Evolutionary conservation across 768 basidiomycete species (phyloP).

Genomic region (Neoboletus subvelutipes): DNA sequence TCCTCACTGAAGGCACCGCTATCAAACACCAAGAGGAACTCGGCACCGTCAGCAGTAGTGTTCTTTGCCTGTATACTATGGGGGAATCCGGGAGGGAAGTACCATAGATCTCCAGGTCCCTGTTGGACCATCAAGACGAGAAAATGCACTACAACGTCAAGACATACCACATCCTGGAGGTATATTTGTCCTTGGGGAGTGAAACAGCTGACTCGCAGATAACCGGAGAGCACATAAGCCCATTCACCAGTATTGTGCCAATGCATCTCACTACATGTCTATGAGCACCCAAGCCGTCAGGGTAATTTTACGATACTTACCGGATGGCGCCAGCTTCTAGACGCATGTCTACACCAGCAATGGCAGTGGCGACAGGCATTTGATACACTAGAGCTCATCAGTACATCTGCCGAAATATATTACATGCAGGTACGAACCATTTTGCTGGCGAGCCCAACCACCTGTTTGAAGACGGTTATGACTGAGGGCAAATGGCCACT

Average conservation of each 20-base stretch:
- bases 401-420: background rate
- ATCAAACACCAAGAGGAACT: slow-evolving; percentile 52
- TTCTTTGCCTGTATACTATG: slow-evolving; percentile 57
- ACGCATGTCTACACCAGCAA: slow-evolving; percentile 45
- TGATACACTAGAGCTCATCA: slow-evolving; percentile 30
- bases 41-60: slow-evolving; percentile 44
- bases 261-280: slow-evolving; percentile 38
- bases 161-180: slow-evolving; percentile 51
- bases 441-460: slow-evolving; percentile 69
- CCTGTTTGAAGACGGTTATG: slow-evolving; percentile 59
- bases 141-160: slow-evolving; percentile 6
- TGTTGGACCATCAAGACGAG: slow-evolving; percentile 14
- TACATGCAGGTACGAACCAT: slow-evolving; percentile 36
- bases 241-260: slow-evolving; percentile 48
- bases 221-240: slow-evolving; percentile 54
- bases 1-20: slow-evolving; percentile 53
- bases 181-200: slow-evolving; percentile 53
- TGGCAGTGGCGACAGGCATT: slow-evolving; percentile 40
- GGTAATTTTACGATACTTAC: slow-evolving; percentile 15
- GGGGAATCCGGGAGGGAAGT: slow-evolving; percentile 55
- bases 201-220: slow-evolving; percentile 48
- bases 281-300: slow-evolving; percentile 1
- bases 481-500: slow-evolving; percentile 65
- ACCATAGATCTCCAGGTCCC: slow-evolving; percentile 53
- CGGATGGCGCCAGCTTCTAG: slow-evolving; percentile 43